A percentile compares a stretch with the other conserved stretches of the same genome.
phyloP scores from a whole-genome alignment of 2,329 filamentous ascomycete genomes.

The Gliomastix tumulicola region DNA sequence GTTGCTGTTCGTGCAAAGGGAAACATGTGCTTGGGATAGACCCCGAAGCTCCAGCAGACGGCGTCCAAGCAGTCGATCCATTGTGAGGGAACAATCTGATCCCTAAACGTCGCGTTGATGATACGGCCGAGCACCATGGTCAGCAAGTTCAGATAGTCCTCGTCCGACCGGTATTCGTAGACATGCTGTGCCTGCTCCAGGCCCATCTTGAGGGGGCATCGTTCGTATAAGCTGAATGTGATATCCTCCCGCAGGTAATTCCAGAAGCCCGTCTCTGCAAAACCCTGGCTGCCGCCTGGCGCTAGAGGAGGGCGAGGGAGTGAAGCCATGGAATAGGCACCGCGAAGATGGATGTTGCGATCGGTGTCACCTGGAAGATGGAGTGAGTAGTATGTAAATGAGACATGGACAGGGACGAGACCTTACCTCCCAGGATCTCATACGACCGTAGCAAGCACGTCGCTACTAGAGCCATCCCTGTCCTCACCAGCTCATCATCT shows the following conservation, averaged over 20 bases:
- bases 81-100: no score
- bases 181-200: slow-evolving; percentile 13
- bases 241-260: slow-evolving; percentile 46
- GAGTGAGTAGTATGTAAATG: neutral
- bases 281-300: no score
- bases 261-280: slow-evolving; percentile 39
- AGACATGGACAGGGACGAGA: no score
- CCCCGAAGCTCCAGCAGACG: no score
- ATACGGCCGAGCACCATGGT: slow-evolving; percentile 33
- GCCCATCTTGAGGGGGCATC: slow-evolving; percentile 32
- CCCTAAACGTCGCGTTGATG: slow-evolving; percentile 33
- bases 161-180: neutral
- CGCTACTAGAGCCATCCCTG: slow-evolving; percentile 33
- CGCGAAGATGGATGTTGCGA: slow-evolving; percentile 36
- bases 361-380: slow-evolving; percentile 23
- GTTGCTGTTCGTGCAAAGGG: no score
- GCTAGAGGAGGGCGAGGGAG: no score
- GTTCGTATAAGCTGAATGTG: slow-evolving; percentile 40
- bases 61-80: no score
- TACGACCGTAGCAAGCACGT: slow-evolving; percentile 40
- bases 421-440: slow-evolving; percentile 37
- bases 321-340: slow-evolving; percentile 35
- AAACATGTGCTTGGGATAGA: no score
- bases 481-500: slow-evolving; percentile 17
- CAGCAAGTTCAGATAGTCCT: slow-evolving; percentile 29